Evolutionary conservation across 2,329 filamentous ascomycete genomes (phyloP), one percentile per base, ranked within the genome.

Genomic region (Pestalotiopsis fici): DNA sequence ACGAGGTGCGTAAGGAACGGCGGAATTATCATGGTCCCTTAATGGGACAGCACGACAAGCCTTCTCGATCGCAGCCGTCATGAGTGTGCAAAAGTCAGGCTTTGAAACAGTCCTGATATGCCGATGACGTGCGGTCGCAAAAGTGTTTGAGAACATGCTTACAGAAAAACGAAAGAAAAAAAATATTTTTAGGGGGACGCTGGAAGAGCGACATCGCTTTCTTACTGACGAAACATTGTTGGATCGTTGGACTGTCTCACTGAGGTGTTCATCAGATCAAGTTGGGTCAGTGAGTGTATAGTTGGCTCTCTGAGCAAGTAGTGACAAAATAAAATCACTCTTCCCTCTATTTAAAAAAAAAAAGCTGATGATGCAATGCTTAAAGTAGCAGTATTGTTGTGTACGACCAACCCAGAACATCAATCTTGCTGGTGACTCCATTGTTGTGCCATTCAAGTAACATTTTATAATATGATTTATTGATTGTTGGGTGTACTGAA

Each of bases 161-260:
- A 15, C 28, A 55, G 67, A 54, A 65, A 65, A 68, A 66, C 65
- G 62, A 66, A 69, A 67, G 59, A 70, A 67, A 66, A 72, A 73
- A 74, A 74, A 72, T 67, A 25, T 65, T 71, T 73, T 73, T 68
- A 69, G 54, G 65, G 70, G 74, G 68, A 67, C 69, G 67, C 74
- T 76, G 67, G 73, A 72, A 70, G 66, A 67, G 57, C 72, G 73
- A 65, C 67, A 71, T 69, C 66, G 66, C 72, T 73, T 68, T 71
- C 69, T 67, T 67, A 76, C 72, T 73, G 67, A 71, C 69, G 28
- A 63, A 54, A 66, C 66, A 61, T 60, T 23, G 55, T 21, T 60
- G 57, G 28, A 61, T 60, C 55, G 55, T 4, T 60, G 57, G 28
- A 31, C 57, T 60, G 57, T 60, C 59, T 39, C 50, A 21, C 11